Base-by-base conservation (phyloP, 2,329 filamentous ascomycete genomes). In the Phialophora chinensis region DNA sequence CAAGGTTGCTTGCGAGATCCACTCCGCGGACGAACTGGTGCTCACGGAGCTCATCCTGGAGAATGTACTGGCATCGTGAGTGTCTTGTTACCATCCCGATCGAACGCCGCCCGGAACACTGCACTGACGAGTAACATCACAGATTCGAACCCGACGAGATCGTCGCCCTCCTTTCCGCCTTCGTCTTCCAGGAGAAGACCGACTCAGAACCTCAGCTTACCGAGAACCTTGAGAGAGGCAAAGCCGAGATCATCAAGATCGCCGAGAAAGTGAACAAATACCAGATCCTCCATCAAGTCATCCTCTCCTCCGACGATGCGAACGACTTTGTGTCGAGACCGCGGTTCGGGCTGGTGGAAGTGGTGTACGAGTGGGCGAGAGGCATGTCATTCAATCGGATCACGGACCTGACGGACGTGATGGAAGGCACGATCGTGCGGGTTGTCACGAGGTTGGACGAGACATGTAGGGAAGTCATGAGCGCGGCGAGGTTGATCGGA, bases 381-480 rank as follows among this genome's bases (percentile, higher is more conserved):
- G 95, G 95, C 29, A 98, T 98, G 92, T 94, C 91, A 60, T 99
- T 99, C 84, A 96, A 96, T 80, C 94, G 95, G 71, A 99, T 99
- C 72, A 98, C 94, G 0, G 91, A 94, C 72, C 81, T 99, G 75
- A 99, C 95, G 7, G 94, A 98, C 77, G 93, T 99, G 65, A 88
- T 98, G 74, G 95, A 99, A 79, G 95, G 95, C 1, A 98, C 95
- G 0, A 98, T 99, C 80, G 95, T 99, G 56, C 85, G 95, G 60
- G 94, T 95, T 1, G 98, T 99, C 73, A 96, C 93, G 50, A 84
- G 95, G 29, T 82, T 99, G 65, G 95, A 99, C 75, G 95, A 99
- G 84, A 97, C 93, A 8, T 99, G 95, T 76, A 86, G 95, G 56
- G 95, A 99, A 79, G 95, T 98, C 63, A 97, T 97, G 85, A 98